These are phyloP conservation scores for Cutaneotrichosporon dermatis DNA, from an alignment of 1,284 basidiomycete genomes.

Conservation along the genomic window DNA sequence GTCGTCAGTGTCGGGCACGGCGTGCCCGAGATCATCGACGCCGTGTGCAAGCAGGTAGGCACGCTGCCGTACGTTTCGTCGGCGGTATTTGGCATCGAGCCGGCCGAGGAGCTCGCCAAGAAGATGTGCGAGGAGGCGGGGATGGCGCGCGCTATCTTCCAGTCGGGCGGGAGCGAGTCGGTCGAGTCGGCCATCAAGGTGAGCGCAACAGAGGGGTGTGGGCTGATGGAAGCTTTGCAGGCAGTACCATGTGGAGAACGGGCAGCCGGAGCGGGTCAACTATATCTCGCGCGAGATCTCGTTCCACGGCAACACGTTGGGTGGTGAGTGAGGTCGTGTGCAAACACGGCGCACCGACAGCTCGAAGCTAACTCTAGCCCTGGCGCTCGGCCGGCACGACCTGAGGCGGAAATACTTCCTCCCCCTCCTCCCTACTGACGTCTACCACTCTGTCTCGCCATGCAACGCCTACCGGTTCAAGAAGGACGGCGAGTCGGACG, in stretches of 20 bases:
- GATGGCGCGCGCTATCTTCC: conserved; percentile 31
- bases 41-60: conserved; percentile 56
- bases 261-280: conserved; percentile 63
- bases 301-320: conserved; percentile 78
- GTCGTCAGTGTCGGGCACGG: conserved; percentile 72
- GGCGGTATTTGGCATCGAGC: conserved; percentile 23
- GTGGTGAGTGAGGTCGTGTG: conserved; percentile 28
- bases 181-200: conserved; percentile 19
- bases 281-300: conserved; percentile 74
- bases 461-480: conserved; percentile 78
- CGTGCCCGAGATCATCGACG: conserved; percentile 55
- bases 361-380: conserved; percentile 7
- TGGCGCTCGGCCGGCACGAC: conserved; percentile 16
- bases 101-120: conserved; percentile 37
- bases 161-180: conserved; percentile 17
- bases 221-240: conserved; percentile 39
- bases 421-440: conserved; percentile 21
- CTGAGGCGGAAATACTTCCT: conserved; percentile 46
- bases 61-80: conserved; percentile 54
- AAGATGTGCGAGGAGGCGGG: conserved; percentile 60
- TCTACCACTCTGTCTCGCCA: conserved; percentile 49
- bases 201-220: not conserved
- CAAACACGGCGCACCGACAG: too few relatives aligned
- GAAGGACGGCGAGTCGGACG: conserved; percentile 63
- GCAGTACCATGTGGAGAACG: conserved; percentile 61